These are phyloP conservation scores for Boletus bicolor DNA, from an alignment of 768 basidiomycete species.

Conservation along the genomic window DNA sequence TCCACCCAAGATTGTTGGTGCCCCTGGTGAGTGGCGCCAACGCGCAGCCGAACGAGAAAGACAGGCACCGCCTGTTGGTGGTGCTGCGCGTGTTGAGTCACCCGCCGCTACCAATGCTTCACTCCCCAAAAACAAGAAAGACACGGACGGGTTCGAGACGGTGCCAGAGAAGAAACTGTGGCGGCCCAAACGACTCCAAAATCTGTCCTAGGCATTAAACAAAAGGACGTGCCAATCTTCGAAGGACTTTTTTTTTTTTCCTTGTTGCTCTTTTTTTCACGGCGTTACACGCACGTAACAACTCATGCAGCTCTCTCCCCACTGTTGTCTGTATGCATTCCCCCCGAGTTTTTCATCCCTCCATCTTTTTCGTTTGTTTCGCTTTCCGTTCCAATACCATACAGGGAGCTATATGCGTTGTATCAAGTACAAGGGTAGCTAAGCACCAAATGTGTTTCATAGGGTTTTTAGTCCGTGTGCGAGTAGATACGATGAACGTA, in stretches of 20 bases:
- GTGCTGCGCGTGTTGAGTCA: slow-evolving; percentile 12
- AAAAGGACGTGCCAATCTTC: no score
- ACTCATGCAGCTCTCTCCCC: background rate
- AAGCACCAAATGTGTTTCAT: background rate
- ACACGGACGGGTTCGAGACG: slow-evolving; percentile 72
- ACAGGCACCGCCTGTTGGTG: background rate
- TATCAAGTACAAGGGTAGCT: slow-evolving; percentile 13
- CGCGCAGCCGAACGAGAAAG: slow-evolving; percentile 22
- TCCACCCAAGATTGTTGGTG: slow-evolving; percentile 36
- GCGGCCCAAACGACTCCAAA: slow-evolving; percentile 19
- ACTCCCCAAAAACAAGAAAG: slow-evolving; percentile 44
- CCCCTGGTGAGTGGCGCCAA: slow-evolving; percentile 53
- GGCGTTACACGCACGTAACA: background rate
- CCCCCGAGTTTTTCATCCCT: background rate
- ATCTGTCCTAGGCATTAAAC: background rate
- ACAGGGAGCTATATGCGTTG: background rate
- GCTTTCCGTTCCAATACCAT: slow-evolving; percentile 11
- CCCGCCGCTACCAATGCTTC: slow-evolving; percentile 20
- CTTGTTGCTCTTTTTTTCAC: background rate
- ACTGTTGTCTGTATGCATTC: background rate
- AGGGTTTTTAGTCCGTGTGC: background rate
- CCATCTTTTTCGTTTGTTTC: background rate
- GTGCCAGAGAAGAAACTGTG: slow-evolving; percentile 37
- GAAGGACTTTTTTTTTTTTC: background rate
- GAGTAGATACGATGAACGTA: background rate